Conservation (phyloP, 768 basidiomycete species). For the Sporobolomyces roseus region DNA sequence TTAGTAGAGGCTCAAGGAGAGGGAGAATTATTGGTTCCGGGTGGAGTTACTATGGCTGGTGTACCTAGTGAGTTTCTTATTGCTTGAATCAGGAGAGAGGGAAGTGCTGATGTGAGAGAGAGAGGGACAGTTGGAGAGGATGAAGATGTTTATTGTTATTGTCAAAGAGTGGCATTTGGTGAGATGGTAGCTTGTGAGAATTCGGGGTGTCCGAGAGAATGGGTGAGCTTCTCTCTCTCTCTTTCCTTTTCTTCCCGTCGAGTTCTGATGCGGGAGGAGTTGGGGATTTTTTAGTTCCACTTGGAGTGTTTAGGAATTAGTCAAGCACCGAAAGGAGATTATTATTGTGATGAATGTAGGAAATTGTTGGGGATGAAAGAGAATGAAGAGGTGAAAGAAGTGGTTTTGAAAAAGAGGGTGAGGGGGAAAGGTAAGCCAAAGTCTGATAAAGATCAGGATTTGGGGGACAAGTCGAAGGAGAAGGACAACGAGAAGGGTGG, state of each 20-base stretch:
- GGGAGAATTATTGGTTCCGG: neutral
- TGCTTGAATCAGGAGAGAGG: constrained; percentile 42
- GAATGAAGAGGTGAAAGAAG: neutral
- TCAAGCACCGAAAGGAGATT: too few species aligned
- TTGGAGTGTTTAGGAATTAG: neutral
- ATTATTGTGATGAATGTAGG: too few species aligned
- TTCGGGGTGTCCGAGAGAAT: constrained; percentile 44
- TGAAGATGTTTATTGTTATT: constrained; percentile 49
- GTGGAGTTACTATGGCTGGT: neutral
- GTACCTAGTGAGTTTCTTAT: constrained; percentile 16
- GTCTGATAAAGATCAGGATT: too few species aligned
- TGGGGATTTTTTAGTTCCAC: neutral
- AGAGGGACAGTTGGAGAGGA: too few species aligned
- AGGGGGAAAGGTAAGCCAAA: too few species aligned
- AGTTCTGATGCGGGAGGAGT: too few species aligned
- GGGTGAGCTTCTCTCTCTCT: constrained; percentile 39
- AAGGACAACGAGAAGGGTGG: neutral
- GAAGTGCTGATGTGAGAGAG: too few species aligned
- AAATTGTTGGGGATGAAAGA: neutral
- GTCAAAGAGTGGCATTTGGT: constrained; percentile 45
- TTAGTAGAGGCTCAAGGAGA: neutral
- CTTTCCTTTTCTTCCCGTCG: neutral
- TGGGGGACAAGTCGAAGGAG: neutral
- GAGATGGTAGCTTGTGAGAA: constrained; percentile 48
- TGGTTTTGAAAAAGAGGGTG: too few species aligned